Evolutionary conservation across 352 stramenopile genomes (phyloP).

Genomic region (Phytophthora litchii): DNA sequence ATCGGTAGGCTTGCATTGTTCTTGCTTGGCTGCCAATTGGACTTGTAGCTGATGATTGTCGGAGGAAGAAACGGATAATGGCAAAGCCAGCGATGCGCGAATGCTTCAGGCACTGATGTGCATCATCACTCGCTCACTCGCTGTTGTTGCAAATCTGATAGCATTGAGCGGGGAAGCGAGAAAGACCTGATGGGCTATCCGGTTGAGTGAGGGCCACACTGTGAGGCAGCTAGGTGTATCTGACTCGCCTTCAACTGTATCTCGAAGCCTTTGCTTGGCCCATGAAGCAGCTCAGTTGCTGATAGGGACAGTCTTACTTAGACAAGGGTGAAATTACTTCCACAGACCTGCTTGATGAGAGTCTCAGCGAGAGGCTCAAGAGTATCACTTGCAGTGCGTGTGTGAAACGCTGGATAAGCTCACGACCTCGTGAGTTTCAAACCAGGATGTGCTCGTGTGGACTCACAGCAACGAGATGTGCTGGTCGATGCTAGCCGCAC

Average conservation of each 20-base stretch:
- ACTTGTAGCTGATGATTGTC: conserved; percentile 8
- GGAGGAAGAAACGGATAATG: conserved; percentile 19
- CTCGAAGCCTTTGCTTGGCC: conserved; percentile 13
- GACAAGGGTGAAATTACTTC: neutral
- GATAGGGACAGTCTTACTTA: conserved; percentile 3
- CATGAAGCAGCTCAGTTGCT: conserved; percentile 7
- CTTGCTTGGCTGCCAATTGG: conserved; percentile 1
- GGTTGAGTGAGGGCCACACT: too few relatives aligned
- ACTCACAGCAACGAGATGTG: conserved; percentile 14
- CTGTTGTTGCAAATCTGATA: conserved; percentile 9
- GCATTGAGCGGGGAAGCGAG: conserved; percentile 1
- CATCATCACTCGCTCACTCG: conserved; percentile 16
- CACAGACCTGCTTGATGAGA: neutral
- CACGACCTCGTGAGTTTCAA: neutral
- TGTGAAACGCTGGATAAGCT: conserved; percentile 16
- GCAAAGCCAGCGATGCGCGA: neutral
- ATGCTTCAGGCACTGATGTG: conserved; percentile 1
- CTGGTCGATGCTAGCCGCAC: conserved; percentile 16
- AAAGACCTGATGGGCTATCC: conserved; percentile 14
- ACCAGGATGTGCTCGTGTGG: neutral
- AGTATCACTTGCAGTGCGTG: neutral
- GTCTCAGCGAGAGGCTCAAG: neutral
- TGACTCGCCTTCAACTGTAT: conserved; percentile 19
- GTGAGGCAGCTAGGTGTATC: conserved; percentile 6
- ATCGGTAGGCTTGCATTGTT: conserved; percentile 22